Percentiles rank a stretch among this genome's conserved stretches.
Evolutionary conservation across 2,329 filamentous ascomycete species (phyloP).

Genomic region (Diaporthe vaccinii): DNA sequence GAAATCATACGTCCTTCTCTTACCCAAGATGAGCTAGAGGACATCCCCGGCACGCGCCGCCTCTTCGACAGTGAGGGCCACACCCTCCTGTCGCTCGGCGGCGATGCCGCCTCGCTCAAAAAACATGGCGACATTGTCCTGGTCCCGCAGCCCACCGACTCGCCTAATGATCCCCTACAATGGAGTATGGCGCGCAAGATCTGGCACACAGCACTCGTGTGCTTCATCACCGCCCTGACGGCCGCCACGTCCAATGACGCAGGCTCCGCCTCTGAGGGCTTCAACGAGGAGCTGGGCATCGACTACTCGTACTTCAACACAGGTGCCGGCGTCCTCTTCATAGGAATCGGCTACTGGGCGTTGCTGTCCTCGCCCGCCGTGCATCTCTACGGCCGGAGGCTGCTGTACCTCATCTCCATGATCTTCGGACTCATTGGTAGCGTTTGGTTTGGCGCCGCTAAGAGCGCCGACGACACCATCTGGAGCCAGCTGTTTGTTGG

Average conservation of each 20-base stretch:
- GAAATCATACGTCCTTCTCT: constrained; percentile 38
- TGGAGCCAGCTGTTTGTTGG: constrained; percentile 71
- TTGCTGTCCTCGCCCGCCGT: constrained; percentile 66
- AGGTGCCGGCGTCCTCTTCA: constrained; percentile 68
- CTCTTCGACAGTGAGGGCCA: constrained; percentile 41
- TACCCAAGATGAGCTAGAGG: constrained; percentile 41
- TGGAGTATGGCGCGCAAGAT: constrained; percentile 62
- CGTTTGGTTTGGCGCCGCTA: constrained; percentile 65
- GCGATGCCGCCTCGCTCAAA: constrained; percentile 40
- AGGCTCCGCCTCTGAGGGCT: constrained; percentile 63
- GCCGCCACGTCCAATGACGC: constrained; percentile 70
- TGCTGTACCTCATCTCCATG: constrained; percentile 67
- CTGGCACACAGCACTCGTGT: constrained; percentile 65
- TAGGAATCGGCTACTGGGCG: constrained; percentile 69
- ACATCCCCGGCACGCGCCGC: constrained; percentile 40
- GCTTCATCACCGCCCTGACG: constrained; percentile 67
- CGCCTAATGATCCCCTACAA: constrained; percentile 66
- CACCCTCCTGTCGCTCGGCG: constrained; percentile 36
- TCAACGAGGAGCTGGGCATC: constrained; percentile 64
- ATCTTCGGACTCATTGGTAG: constrained; percentile 55
- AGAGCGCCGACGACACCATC: constrained; percentile 60
- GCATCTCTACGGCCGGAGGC: constrained; percentile 66
- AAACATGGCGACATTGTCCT: constrained; percentile 61
- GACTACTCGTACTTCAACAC: constrained; percentile 58
- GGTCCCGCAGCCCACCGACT: constrained; percentile 65